Percentiles rank a stretch among this genome's conserved stretches.
phyloP scores from a whole-genome alignment of 768 basidiomycete genomes.

The Dictyophora rubrovolvata region DNA sequence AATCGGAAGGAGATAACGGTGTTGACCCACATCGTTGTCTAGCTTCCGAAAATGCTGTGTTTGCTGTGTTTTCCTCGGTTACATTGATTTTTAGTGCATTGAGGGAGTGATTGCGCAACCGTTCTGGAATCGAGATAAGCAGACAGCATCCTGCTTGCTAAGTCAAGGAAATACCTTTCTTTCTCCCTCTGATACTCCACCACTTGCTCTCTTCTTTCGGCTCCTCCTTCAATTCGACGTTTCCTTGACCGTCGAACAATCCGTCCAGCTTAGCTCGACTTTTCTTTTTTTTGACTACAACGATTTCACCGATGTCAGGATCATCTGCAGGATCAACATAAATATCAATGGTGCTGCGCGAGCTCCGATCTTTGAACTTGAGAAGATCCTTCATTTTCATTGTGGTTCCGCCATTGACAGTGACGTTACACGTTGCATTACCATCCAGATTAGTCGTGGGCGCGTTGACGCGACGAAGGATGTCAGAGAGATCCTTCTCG shows the following conservation, averaged over 20 bases:
- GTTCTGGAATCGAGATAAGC: conserved; percentile 20
- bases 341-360: conserved; percentile 40
- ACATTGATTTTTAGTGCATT: background rate
- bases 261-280: conserved; percentile 50
- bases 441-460: conserved; percentile 12
- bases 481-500: conserved; percentile 49
- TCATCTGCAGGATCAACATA: conserved; percentile 56
- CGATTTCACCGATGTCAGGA: conserved; percentile 56
- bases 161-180: conserved; percentile 49
- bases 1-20: conserved; percentile 8
- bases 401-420: conserved; percentile 4
- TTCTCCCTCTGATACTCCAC: conserved; percentile 72
- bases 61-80: background rate
- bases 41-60: background rate
- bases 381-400: background rate
- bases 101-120: conserved; percentile 58
- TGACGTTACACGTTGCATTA: conserved; percentile 32
- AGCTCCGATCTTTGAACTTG: background rate
- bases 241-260: conserved; percentile 22
- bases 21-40: conserved; percentile 1
- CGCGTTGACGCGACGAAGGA: conserved; percentile 40
- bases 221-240: conserved; percentile 22
- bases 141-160: conserved; percentile 14
- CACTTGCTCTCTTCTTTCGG: conserved; percentile 43
- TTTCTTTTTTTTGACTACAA: conserved; percentile 73